phyloP scores from a whole-genome alignment of 2,329 filamentous ascomycete genomes.

The Cytospora piceae region DNA sequence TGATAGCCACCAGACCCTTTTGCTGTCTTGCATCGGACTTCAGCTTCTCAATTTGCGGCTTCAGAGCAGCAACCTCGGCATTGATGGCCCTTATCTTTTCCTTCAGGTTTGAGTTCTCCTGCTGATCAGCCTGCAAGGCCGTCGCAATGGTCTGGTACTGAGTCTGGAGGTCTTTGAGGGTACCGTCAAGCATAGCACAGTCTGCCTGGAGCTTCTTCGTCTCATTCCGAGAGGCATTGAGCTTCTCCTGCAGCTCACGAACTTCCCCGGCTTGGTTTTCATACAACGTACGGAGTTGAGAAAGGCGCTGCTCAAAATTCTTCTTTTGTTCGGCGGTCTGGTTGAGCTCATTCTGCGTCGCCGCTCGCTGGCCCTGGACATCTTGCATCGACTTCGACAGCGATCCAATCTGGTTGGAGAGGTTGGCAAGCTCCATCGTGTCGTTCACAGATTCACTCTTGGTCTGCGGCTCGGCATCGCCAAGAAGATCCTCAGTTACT shows the following conservation, averaged over 20 bases:
- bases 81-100: slow-evolving; percentile 86
- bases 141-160: slow-evolving; percentile 78
- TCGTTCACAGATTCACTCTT: slow-evolving; percentile 88
- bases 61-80: slow-evolving; percentile 78
- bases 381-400: slow-evolving; percentile 94
- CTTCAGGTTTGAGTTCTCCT: slow-evolving; percentile 83
- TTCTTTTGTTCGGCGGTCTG: slow-evolving; percentile 86
- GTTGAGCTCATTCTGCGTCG: slow-evolving; percentile 79
- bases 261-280: slow-evolving; percentile 92
- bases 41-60: slow-evolving; percentile 90
- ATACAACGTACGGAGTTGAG: slow-evolving; percentile 84
- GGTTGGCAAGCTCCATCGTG: slow-evolving; percentile 88
- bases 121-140: slow-evolving; percentile 82
- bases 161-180: slow-evolving; percentile 76
- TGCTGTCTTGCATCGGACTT: slow-evolving; percentile 91
- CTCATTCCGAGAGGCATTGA: slow-evolving; percentile 75
- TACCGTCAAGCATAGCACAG: slow-evolving; percentile 79
- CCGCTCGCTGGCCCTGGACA: slow-evolving; percentile 78
- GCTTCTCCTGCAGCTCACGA: slow-evolving; percentile 80
- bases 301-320: slow-evolving; percentile 86
- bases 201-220: slow-evolving; percentile 85
- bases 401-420: slow-evolving; percentile 93
- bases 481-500: slow-evolving; percentile 81
- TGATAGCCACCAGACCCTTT: slow-evolving; percentile 95
- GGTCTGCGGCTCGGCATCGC: slow-evolving; percentile 82